Conservation (phyloP, 176 grass and related monocot genomes). For the Carex kokanica region DNA sequence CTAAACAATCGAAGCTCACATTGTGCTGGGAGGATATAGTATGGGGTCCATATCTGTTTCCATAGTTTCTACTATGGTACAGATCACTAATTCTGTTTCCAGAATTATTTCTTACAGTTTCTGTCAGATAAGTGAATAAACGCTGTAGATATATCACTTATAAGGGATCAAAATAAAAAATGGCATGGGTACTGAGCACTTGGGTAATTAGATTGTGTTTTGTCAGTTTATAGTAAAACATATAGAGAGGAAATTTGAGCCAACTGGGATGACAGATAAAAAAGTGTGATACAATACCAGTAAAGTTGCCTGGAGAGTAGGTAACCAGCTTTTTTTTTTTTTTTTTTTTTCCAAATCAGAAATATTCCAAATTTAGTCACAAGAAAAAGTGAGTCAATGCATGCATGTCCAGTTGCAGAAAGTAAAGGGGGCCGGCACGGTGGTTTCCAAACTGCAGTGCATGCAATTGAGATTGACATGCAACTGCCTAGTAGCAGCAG, state of each 20-base stretch:
- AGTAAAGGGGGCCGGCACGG: not conserved
- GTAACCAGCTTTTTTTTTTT: not conserved
- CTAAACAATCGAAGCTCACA: too few relatives aligned
- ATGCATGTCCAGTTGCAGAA: slow-evolving; percentile 4
- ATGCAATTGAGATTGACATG: slow-evolving; percentile 21
- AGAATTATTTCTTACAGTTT: not conserved
- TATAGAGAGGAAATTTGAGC: not conserved
- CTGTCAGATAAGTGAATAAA: not conserved
- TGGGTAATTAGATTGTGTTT: not conserved
- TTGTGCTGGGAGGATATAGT: too few relatives aligned
- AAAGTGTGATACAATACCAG: not conserved
- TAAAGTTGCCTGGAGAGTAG: not conserved
- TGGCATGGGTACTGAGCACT: too few relatives aligned
- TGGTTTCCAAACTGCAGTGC: not conserved
- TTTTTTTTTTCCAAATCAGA: not conserved
- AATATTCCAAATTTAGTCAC: not conserved
- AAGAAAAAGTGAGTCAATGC: not conserved
- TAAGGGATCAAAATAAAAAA: too few relatives aligned
- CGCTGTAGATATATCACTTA: not conserved
- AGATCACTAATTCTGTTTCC: too few relatives aligned
- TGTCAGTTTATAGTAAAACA: not conserved
- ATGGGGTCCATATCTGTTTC: too few relatives aligned
- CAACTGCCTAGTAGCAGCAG: not conserved
- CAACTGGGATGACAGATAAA: not conserved
- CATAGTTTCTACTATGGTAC: too few relatives aligned